phyloP scores from a whole-genome alignment of 805 yeast species.

The Torulaspora gathmanii region DNA sequence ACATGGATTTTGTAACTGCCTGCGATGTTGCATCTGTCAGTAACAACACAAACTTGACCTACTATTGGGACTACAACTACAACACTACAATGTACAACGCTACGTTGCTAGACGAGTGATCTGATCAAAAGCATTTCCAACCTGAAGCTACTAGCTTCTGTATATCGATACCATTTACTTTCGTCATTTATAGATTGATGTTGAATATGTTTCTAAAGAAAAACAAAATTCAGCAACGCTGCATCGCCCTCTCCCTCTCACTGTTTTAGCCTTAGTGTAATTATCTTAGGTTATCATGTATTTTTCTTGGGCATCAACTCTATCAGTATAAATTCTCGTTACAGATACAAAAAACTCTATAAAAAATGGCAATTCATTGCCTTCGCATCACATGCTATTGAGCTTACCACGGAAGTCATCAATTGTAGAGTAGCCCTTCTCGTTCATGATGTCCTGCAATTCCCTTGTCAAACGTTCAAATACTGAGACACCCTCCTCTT shows the following conservation, averaged over 20 bases:
- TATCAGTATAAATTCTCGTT: background rate
- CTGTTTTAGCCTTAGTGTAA: too few species aligned
- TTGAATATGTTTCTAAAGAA: too few species aligned
- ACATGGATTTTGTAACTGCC: conserved; percentile 31
- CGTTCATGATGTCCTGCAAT: conserved; percentile 24
- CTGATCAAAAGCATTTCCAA: background rate
- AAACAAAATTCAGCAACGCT: too few species aligned
- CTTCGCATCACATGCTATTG: conserved; percentile 16
- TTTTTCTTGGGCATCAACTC: background rate
- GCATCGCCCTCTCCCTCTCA: too few species aligned
- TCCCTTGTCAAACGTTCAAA: conserved; percentile 27
- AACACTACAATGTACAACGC: conserved; percentile 19
- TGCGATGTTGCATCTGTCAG: conserved; percentile 29
- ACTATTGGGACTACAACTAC: conserved; percentile 24
- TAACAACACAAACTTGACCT: conserved; percentile 22
- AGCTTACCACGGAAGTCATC: conserved; percentile 33
- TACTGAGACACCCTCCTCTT: conserved; percentile 27
- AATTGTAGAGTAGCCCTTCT: conserved; percentile 30
- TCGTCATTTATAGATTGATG: too few species aligned
- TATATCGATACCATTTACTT: background rate
- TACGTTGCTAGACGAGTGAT: conserved; percentile 9
- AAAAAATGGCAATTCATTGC: background rate
- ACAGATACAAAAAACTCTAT: background rate
- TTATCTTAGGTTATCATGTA: background rate
- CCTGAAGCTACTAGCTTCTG: background rate